phyloP scores from a whole-genome alignment of 2,329 filamentous ascomycete genomes.

The Ophiosphaerella herpotricha region DNA sequence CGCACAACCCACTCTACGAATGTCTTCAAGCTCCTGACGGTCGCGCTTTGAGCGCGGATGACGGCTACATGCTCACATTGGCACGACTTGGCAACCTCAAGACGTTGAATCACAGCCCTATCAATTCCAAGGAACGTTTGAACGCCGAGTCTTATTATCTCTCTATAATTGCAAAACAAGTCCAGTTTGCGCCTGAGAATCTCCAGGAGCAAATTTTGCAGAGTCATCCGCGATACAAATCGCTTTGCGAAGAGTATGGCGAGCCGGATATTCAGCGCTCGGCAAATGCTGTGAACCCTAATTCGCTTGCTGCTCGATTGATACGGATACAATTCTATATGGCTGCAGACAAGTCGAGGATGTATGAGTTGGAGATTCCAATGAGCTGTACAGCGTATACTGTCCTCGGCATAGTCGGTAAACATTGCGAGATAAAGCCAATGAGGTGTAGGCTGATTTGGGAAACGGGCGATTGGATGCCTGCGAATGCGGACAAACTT shows the following conservation, averaged over 20 bases:
- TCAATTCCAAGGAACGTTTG: conserved; percentile 73
- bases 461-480: conserved; percentile 92
- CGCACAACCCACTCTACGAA: conserved; percentile 83
- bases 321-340: conserved; percentile 63
- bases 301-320: conserved; percentile 80
- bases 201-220: conserved; percentile 61
- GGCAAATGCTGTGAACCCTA: conserved; percentile 63
- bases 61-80: conserved; percentile 87
- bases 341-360: conserved; percentile 8
- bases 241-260: conserved; percentile 77
- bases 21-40: conserved; percentile 51
- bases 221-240: conserved; percentile 71
- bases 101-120: conserved; percentile 71
- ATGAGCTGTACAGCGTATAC: conserved; percentile 79
- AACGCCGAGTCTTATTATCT: conserved; percentile 96
- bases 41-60: conserved; percentile 63
- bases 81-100: conserved; percentile 72
- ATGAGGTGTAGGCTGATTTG: conserved; percentile 72
- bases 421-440: conserved; percentile 68
- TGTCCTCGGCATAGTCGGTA: conserved; percentile 77
- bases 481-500: conserved; percentile 66
- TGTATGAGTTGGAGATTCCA: conserved; percentile 62
- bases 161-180: conserved; percentile 76
- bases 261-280: conserved; percentile 65
- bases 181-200: conserved; percentile 63